Conservation (phyloP, 495 filamentous ascomycete genomes). For the Xylaria telfairii region DNA sequence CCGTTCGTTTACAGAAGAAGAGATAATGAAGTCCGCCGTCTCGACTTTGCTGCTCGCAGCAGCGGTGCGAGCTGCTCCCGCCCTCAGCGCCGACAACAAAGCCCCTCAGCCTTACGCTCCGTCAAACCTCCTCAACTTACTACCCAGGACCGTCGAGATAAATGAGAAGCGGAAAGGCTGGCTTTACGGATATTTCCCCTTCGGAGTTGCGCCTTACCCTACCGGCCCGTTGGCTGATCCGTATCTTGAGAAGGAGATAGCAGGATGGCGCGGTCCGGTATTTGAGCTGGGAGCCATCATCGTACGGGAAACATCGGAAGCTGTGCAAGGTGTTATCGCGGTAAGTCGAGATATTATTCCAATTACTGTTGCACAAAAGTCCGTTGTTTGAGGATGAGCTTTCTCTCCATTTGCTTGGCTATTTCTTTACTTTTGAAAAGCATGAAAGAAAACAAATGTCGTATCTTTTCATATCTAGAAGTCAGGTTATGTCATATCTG, state of each 20-base stretch:
- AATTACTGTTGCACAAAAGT: not conserved
- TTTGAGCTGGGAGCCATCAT: slow-evolving; percentile 14
- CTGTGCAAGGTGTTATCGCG: slow-evolving; percentile 5
- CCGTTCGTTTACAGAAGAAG: not conserved
- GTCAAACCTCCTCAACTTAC: not conserved
- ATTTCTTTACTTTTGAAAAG: not conserved
- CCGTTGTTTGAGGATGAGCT: not conserved
- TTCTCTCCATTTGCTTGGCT: not conserved
- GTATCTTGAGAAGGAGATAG: not conserved
- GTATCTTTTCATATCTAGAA: not conserved
- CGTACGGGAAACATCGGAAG: not conserved
- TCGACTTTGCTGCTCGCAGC: slow-evolving; percentile 15
- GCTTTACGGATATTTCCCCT: slow-evolving; percentile 19
- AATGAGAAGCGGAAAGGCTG: slow-evolving; percentile 19
- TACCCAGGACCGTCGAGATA: slow-evolving; percentile 12
- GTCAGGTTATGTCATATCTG: not conserved
- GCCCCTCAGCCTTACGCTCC: not conserved
- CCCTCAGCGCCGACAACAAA: not conserved
- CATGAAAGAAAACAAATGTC: not conserved
- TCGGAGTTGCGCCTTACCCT: slow-evolving; percentile 20
- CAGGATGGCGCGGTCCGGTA: not conserved
- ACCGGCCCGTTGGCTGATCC: not conserved
- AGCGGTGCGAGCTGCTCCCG: slow-evolving; percentile 13
- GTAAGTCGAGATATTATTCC: slow-evolving; percentile 3
- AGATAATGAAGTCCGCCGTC: slow-evolving; percentile 11